Evolutionary conservation across 176 grass and related monocot species (phyloP).

Genomic region (Oryza nivara): DNA sequence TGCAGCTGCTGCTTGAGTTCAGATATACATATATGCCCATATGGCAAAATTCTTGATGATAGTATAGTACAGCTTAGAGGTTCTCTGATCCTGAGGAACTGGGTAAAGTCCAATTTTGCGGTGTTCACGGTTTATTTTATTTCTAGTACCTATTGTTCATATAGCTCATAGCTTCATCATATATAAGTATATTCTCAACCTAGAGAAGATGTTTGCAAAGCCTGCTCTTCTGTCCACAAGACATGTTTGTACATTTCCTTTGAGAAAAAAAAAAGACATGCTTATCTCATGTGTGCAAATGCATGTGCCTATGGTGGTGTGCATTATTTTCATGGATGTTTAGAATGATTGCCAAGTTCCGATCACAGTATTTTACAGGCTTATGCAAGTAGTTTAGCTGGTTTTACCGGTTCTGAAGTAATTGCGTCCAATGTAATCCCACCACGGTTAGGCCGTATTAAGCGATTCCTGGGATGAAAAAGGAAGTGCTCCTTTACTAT

Average conservation of each 20-base stretch:
- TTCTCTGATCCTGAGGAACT: slow-evolving; percentile 32
- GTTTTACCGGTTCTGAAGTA: too few relatives aligned
- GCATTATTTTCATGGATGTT: neutral
- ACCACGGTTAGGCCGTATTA: neutral
- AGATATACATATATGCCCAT: neutral
- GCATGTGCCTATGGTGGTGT: neutral
- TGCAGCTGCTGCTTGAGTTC: slow-evolving; percentile 31
- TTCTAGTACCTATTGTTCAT: slow-evolving; percentile 37
- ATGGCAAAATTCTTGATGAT: slow-evolving; percentile 12
- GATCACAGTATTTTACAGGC: neutral
- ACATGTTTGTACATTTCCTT: slow-evolving; percentile 38
- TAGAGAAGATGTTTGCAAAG: slow-evolving; percentile 12
- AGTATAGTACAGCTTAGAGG: slow-evolving; percentile 40
- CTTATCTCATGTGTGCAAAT: neutral
- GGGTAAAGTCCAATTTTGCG: slow-evolving; percentile 46
- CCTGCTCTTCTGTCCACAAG: neutral
- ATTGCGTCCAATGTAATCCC: neutral
- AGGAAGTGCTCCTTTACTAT: neutral
- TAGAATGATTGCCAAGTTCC: neutral
- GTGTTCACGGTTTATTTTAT: neutral
- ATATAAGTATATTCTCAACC: slow-evolving; percentile 5
- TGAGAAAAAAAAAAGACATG: neutral
- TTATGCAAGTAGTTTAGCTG: too few relatives aligned
- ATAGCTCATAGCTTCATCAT: slow-evolving; percentile 37
- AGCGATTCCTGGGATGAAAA: neutral